phyloP scores from a whole-genome alignment of 495 filamentous ascomycete species.

The Xylaria castorea region DNA sequence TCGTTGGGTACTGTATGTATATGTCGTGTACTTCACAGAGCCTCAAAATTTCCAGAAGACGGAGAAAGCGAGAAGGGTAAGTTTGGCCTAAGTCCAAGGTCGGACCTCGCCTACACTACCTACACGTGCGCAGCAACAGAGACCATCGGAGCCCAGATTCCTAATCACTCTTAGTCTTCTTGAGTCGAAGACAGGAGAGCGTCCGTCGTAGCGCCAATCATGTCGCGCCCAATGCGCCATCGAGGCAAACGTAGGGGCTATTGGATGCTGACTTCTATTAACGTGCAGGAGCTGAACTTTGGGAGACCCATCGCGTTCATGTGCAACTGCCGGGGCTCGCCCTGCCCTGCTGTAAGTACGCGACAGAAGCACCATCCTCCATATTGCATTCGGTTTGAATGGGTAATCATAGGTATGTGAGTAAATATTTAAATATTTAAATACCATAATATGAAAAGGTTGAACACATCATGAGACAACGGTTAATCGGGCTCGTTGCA shows the following conservation, averaged over 20 bases:
- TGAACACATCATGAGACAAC: neutral
- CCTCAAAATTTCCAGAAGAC: neutral
- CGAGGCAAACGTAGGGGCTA: neutral
- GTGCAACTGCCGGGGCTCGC: neutral
- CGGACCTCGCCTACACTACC: neutral
- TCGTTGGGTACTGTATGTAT: neutral
- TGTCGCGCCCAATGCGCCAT: constrained; percentile 5
- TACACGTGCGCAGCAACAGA: neutral
- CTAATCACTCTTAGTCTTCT: neutral
- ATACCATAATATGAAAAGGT: neutral
- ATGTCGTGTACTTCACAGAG: constrained; percentile 3
- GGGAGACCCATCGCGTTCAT: neutral
- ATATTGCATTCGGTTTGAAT: neutral
- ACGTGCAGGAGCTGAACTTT: constrained; percentile 27
- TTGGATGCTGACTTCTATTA: constrained; percentile 10
- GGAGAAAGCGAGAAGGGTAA: neutral
- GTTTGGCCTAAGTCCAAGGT: neutral
- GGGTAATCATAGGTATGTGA: neutral
- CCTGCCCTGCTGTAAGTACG: neutral
- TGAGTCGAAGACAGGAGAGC: constrained; percentile 1
- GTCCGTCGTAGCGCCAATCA: constrained; percentile 20
- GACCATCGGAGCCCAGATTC: neutral
- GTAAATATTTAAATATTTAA: neutral
- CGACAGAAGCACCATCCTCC: neutral
- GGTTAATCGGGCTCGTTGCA: neutral